These are phyloP conservation scores for Fonsecaea multimorphosa DNA, from an alignment of 2,329 filamentous ascomycete genomes.

Conservation along the genomic window DNA sequence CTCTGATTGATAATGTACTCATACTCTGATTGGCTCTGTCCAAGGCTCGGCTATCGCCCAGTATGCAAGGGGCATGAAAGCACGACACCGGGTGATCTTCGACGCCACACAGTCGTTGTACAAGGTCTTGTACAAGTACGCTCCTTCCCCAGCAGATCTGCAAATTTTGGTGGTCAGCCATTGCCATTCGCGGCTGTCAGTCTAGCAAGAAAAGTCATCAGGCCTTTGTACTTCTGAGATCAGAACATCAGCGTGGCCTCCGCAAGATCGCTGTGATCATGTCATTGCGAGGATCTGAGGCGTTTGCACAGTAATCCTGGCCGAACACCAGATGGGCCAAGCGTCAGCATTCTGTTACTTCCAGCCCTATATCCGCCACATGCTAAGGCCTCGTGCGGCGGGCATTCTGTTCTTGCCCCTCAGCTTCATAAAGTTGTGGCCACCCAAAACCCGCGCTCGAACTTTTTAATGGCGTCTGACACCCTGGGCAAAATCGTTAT, in stretches of 20 bases:
- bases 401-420: constrained; percentile 10
- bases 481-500: background rate
- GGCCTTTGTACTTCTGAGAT: constrained; percentile 11
- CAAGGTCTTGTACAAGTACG: background rate
- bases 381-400: background rate
- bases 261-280: background rate
- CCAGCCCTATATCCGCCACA: constrained; percentile 5
- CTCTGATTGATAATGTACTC: background rate
- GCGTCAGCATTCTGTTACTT: constrained; percentile 19
- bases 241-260: constrained; percentile 1
- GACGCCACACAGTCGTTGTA: too few species aligned
- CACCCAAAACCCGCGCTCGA: background rate
- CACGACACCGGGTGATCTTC: background rate
- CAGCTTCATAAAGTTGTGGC: constrained; percentile 9
- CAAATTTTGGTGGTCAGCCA: constrained; percentile 15
- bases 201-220: background rate
- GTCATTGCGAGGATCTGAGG: background rate
- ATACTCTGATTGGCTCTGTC: background rate
- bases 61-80: background rate
- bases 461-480: constrained; percentile 10
- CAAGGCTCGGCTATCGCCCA: background rate
- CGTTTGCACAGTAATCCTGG: constrained; percentile 9
- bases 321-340: constrained; percentile 6
- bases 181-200: constrained; percentile 5
- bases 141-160: background rate